These are phyloP conservation scores for Globisporangium iwayamae DNA, from an alignment of 352 stramenopile species.

Conservation along the genomic window DNA sequence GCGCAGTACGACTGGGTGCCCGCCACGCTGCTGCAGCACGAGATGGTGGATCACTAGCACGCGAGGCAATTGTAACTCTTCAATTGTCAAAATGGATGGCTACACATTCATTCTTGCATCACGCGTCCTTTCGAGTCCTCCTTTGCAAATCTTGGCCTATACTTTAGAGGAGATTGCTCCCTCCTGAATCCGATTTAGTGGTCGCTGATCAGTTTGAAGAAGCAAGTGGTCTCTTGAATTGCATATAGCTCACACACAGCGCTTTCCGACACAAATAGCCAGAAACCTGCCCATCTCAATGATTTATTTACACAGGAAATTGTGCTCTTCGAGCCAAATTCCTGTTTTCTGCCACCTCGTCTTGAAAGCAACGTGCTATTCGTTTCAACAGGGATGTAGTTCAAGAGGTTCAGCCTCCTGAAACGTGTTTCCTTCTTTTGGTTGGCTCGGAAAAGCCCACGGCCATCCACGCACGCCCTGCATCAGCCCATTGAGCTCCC, in stretches of 20 bases:
- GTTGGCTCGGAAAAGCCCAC: conserved; percentile 9
- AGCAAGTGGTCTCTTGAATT: neutral
- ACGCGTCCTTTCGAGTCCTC: neutral
- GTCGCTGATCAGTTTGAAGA: neutral
- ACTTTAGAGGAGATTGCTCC: neutral
- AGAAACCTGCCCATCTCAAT: no score
- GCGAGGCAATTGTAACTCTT: neutral
- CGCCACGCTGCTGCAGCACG: conserved; percentile 36
- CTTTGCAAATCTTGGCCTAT: neutral
- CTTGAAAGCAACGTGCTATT: neutral
- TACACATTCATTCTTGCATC: conserved; percentile 1
- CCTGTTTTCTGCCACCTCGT: neutral
- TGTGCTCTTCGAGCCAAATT: no score
- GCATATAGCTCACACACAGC: neutral
- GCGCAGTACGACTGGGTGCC: conserved; percentile 61
- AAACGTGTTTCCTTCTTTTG: conserved; percentile 1
- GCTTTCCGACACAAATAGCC: no score
- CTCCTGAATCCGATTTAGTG: neutral
- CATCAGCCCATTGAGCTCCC: neutral
- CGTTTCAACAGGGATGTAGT: neutral
- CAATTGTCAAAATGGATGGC: neutral
- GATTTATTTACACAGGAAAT: no score
- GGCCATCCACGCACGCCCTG: neutral
- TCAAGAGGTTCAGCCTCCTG: neutral
- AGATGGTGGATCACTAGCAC: neutral